Evolutionary conservation across 1,284 basidiomycete species (phyloP).

Genomic region (Ustilago vetiveriae): DNA sequence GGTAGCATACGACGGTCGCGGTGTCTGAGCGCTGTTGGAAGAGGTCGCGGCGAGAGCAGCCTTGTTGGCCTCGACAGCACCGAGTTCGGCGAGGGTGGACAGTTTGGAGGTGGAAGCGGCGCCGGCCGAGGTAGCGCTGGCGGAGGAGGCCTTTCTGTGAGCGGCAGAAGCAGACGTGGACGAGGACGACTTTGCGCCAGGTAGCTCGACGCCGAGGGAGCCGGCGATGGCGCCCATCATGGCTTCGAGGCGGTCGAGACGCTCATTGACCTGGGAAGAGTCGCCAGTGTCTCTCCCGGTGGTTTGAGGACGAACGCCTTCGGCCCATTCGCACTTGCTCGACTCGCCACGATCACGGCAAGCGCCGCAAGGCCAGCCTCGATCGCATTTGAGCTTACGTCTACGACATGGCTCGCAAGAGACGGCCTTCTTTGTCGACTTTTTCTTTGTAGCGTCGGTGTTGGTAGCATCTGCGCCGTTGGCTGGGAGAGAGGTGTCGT

Average conservation of each 20-base stretch:
- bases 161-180: neutral
- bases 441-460: slow-evolving; percentile 34
- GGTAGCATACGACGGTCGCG: slow-evolving; percentile 9
- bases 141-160: slow-evolving; percentile 17
- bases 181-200: slow-evolving; percentile 16
- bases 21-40: neutral
- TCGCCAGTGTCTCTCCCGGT: slow-evolving; percentile 48
- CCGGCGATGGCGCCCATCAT: slow-evolving; percentile 50
- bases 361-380: slow-evolving; percentile 54
- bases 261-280: slow-evolving; percentile 32
- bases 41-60: slow-evolving; percentile 26
- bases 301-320: slow-evolving; percentile 55
- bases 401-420: slow-evolving; percentile 60
- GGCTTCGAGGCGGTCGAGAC: slow-evolving; percentile 51
- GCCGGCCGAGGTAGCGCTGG: slow-evolving; percentile 14
- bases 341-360: slow-evolving; percentile 52
- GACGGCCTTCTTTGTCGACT: slow-evolving; percentile 59
- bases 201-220: slow-evolving; percentile 40
- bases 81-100: slow-evolving; percentile 46
- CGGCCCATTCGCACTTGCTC: slow-evolving; percentile 59
- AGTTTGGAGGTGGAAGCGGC: slow-evolving; percentile 31
- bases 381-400: slow-evolving; percentile 60
- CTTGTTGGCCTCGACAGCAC: slow-evolving; percentile 35
- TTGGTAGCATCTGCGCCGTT: slow-evolving; percentile 3
- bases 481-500: slow-evolving; percentile 1